Evolutionary conservation across 148 eudicot genomes (phyloP).

Genomic region (Gaultheria prostrata): DNA sequence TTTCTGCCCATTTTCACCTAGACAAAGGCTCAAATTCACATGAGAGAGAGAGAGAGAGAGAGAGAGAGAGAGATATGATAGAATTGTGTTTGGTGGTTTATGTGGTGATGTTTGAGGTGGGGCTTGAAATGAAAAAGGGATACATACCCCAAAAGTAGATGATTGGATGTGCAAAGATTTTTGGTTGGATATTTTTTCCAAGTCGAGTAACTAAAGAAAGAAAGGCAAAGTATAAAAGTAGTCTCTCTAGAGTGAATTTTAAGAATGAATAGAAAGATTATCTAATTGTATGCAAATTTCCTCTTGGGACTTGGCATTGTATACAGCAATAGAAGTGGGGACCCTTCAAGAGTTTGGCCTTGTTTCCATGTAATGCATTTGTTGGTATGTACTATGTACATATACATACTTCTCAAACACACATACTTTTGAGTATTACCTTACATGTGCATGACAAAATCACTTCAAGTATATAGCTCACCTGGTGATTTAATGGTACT

Average conservation of each 20-base stretch:
- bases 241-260: too few species aligned
- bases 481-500: background rate
- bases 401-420: background rate
- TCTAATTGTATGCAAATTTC: slow-evolving; percentile 9
- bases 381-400: background rate
- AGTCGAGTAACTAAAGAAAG: slow-evolving; percentile 13
- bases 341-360: background rate
- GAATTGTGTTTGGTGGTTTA: background rate
- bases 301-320: background rate
- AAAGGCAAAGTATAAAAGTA: background rate
- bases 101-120: slow-evolving; percentile 21
- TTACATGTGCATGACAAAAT: too few species aligned
- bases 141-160: slow-evolving; percentile 31
- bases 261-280: background rate
- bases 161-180: slow-evolving; percentile 29
- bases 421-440: background rate
- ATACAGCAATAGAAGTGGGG: background rate
- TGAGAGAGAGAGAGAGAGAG: slow-evolving; percentile 16
- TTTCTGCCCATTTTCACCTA: slow-evolving; percentile 51
- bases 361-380: background rate
- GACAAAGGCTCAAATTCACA: background rate
- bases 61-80: background rate
- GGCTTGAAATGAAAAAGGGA: slow-evolving; percentile 23
- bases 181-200: slow-evolving; percentile 22
- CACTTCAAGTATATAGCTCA: too few species aligned